A percentile compares a stretch with the other conserved stretches of the same genome.
Conservation (phyloP, 2,329 filamentous ascomycete species). For the Pezicula radicicola region DNA sequence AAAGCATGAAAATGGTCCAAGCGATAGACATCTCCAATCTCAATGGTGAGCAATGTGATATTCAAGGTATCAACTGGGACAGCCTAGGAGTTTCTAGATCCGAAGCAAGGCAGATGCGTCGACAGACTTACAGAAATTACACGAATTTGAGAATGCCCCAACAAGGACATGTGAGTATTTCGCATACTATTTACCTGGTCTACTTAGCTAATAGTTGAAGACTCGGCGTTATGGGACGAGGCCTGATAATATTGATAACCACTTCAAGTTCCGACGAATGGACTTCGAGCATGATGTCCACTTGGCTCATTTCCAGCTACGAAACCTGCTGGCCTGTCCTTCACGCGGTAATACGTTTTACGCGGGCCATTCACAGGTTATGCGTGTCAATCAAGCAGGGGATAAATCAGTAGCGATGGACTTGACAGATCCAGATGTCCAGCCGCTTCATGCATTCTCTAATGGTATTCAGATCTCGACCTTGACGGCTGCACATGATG, state of each 20-base stretch:
- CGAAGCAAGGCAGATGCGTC: slow-evolving; percentile 45
- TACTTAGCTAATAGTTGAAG: slow-evolving; percentile 4
- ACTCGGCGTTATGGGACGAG: slow-evolving; percentile 13
- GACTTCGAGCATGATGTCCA: slow-evolving; percentile 50
- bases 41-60: slow-evolving; percentile 51
- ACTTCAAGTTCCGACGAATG: slow-evolving; percentile 58
- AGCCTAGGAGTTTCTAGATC: slow-evolving; percentile 47
- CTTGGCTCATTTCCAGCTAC: slow-evolving; percentile 64
- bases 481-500: slow-evolving; percentile 27
- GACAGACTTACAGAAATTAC: slow-evolving; percentile 54
- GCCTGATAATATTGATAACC: slow-evolving; percentile 30
- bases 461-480: slow-evolving; percentile 29
- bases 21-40: slow-evolving; percentile 42
- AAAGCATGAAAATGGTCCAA: slow-evolving; percentile 14
- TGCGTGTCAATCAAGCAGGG: slow-evolving; percentile 49
- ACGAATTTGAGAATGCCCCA: slow-evolving; percentile 49
- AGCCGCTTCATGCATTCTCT: slow-evolving; percentile 14
- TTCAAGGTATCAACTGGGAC: slow-evolving; percentile 59
- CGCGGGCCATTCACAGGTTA: slow-evolving; percentile 45
- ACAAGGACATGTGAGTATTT: slow-evolving; percentile 43
- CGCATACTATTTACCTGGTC: neutral
- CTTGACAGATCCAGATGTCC: slow-evolving; percentile 22
- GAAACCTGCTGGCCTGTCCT: slow-evolving; percentile 57
- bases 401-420: slow-evolving; percentile 25
- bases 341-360: slow-evolving; percentile 57